phyloP scores from a whole-genome alignment of 768 basidiomycete species.

The Kwoniella shandongensis region DNA sequence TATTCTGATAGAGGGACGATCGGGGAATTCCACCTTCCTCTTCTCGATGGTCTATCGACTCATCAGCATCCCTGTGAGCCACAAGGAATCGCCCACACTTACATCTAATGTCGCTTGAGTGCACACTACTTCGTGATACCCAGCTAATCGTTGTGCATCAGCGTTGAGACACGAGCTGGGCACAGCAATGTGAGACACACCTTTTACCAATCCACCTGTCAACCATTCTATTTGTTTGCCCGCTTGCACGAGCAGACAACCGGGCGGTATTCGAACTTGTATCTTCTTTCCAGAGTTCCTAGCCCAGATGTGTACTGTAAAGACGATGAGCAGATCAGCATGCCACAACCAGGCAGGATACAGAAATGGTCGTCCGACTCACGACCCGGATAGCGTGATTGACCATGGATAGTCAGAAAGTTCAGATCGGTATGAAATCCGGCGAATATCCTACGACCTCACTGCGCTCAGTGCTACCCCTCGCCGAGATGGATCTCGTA shows the following conservation, averaged over 20 bases:
- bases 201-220: slow-evolving; percentile 67
- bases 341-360: too few relatives aligned
- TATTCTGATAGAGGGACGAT: slow-evolving; percentile 88
- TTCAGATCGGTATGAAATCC: slow-evolving; percentile 95
- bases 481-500: neutral
- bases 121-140: slow-evolving; percentile 92
- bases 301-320: slow-evolving; percentile 84
- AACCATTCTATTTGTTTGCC: slow-evolving; percentile 93
- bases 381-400: slow-evolving; percentile 47
- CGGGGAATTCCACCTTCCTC: slow-evolving; percentile 64
- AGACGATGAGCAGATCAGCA: too few relatives aligned
- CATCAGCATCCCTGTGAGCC: too few relatives aligned
- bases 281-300: slow-evolving; percentile 89
- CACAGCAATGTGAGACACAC: slow-evolving; percentile 21
- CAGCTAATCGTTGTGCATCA: slow-evolving; percentile 58
- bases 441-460: slow-evolving; percentile 73
- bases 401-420: slow-evolving; percentile 61
- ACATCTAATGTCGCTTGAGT: slow-evolving; percentile 75
- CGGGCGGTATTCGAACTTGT: slow-evolving; percentile 77
- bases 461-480: slow-evolving; percentile 2
- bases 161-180: too few relatives aligned
- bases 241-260: slow-evolving; percentile 85
- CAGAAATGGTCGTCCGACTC: too few relatives aligned
- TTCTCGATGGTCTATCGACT: slow-evolving; percentile 55
- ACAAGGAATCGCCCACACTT: slow-evolving; percentile 38